A percentile compares a stretch with the other conserved stretches of the same genome.
Conservation (phyloP, 768 basidiomycete species). For the Brasilioporus rufonigricans region DNA sequence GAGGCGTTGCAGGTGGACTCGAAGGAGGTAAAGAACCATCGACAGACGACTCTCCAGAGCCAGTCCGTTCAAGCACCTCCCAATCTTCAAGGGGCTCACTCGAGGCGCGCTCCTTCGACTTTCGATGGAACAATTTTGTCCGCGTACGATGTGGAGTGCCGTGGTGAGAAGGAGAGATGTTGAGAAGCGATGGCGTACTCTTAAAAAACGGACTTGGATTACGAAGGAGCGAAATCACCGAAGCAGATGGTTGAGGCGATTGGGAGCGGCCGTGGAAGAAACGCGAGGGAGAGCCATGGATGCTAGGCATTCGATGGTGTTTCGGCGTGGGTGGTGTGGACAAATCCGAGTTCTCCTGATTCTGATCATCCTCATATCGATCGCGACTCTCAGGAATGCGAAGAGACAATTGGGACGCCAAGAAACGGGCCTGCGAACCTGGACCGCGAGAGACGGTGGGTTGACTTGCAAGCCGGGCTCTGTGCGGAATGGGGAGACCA, state of each 20-base stretch:
- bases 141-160: conserved; percentile 30
- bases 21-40: conserved; percentile 22
- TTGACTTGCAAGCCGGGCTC: conserved; percentile 31
- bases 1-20: conserved; percentile 23
- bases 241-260: conserved; percentile 34
- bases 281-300: conserved; percentile 31
- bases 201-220: conserved; percentile 36
- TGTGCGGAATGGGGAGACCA: conserved; percentile 24
- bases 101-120: conserved; percentile 34
- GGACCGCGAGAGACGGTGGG: conserved; percentile 25
- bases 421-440: conserved; percentile 31
- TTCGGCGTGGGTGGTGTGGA: conserved; percentile 34
- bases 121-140: conserved; percentile 33
- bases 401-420: conserved; percentile 33
- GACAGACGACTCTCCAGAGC: conserved; percentile 24
- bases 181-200: conserved; percentile 32
- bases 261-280: conserved; percentile 32
- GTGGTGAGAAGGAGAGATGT: conserved; percentile 31
- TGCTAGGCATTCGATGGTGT: conserved; percentile 29
- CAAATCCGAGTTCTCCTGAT: conserved; percentile 32
- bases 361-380: conserved; percentile 31
- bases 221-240: conserved; percentile 32
- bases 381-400: conserved; percentile 34
- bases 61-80: conserved; percentile 31
- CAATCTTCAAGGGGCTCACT: conserved; percentile 34